These are phyloP conservation scores for Soucietia sequanensis DNA, from an alignment of 805 yeast genomes.

Conservation along the genomic window DNA sequence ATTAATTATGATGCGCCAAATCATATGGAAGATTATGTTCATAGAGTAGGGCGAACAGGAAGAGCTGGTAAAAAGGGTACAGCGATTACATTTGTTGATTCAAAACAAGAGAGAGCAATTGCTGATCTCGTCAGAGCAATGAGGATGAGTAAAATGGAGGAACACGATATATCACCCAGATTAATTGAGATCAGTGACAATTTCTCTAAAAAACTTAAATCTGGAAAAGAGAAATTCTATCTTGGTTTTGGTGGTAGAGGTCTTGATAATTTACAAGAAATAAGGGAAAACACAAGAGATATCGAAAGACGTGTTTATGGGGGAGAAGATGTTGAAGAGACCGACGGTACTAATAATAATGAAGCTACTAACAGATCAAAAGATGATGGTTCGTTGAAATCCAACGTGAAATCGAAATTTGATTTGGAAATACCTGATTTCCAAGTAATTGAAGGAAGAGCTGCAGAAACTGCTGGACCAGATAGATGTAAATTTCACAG, in stretches of 20 bases:
- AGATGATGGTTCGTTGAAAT: too few species aligned
- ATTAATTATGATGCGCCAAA: conserved; percentile 72
- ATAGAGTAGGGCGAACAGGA: conserved; percentile 94
- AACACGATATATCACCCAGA: conserved; percentile 48
- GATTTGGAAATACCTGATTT: conserved; percentile 39
- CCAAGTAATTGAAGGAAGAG: conserved; percentile 49
- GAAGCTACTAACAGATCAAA: conserved; percentile 20
- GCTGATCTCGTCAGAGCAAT: conserved; percentile 70
- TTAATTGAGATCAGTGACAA: conserved; percentile 49
- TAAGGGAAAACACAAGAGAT: conserved; percentile 50
- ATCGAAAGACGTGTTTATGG: conserved; percentile 52
- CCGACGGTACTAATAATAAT: conserved; percentile 8
- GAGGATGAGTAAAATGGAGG: conserved; percentile 48
- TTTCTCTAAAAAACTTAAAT: conserved; percentile 60
- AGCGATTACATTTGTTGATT: conserved; percentile 59
- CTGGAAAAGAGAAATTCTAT: conserved; percentile 61
- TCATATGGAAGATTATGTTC: conserved; percentile 94
- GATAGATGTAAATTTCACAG: conserved; percentile 61
- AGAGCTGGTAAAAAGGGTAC: conserved; percentile 79
- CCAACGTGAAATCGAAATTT: too few species aligned
- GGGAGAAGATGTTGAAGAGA: conserved; percentile 5
- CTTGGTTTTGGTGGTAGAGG: conserved; percentile 96
- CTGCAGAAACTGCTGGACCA: conserved; percentile 55
- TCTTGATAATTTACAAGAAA: conserved; percentile 68
- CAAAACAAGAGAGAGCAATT: conserved; percentile 61